These are phyloP conservation scores for Solanum lignicaule DNA, from an alignment of 257 asterid genomes.

Conservation along the genomic window DNA sequence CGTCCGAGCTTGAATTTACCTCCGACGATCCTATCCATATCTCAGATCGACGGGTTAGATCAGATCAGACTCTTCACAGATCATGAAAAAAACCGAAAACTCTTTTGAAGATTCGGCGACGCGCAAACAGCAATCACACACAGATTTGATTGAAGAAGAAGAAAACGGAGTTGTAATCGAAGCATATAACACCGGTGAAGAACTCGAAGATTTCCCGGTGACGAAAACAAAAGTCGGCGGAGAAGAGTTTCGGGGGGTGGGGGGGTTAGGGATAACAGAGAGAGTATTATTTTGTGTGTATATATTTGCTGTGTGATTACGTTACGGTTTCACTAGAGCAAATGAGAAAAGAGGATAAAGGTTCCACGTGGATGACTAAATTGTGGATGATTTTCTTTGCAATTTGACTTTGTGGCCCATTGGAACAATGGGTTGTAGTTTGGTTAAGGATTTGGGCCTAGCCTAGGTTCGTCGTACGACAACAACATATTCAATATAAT, in stretches of 20 bases:
- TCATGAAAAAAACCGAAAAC: not conserved
- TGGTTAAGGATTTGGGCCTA: not conserved
- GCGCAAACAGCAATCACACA: not conserved
- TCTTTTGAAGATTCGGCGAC: not conserved
- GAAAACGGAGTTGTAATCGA: not conserved
- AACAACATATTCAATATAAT: not conserved
- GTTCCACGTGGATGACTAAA: slow-evolving; percentile 20
- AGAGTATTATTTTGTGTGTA: not conserved
- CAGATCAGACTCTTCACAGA: not conserved
- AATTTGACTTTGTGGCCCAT: not conserved
- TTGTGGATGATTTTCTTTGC: not conserved
- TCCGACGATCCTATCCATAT: slow-evolving; percentile 81
- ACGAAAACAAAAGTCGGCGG: not conserved
- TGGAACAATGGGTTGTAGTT: not conserved
- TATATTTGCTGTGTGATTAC: not conserved
- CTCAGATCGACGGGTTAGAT: slow-evolving; percentile 6
- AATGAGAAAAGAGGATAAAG: slow-evolving; percentile 9
- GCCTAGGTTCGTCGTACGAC: not conserved
- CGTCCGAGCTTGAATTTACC: slow-evolving; percentile 95
- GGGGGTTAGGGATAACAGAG: not conserved
- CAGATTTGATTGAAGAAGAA: not conserved
- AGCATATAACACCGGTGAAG: not conserved
- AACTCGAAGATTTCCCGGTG: not conserved
- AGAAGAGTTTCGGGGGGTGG: not conserved
- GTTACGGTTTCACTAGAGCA: slow-evolving; percentile 21